Evolutionary conservation across 2,329 filamentous ascomycete species (phyloP).

Genomic region (Talaromyces sp.): DNA sequence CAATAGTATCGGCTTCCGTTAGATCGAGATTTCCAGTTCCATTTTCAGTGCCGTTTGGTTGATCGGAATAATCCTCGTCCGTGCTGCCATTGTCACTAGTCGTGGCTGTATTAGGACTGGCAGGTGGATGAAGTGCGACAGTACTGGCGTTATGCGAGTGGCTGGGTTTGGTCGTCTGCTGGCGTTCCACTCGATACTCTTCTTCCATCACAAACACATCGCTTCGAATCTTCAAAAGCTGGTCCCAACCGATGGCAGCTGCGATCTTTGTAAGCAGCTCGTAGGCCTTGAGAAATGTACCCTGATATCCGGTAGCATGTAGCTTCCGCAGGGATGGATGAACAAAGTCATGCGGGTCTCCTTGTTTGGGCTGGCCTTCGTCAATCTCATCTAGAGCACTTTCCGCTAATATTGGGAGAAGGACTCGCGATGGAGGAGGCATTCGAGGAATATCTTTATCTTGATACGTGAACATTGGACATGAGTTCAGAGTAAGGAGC

Average conservation of each 20-base stretch:
- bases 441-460: constrained; percentile 94
- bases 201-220: constrained; percentile 99
- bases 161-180: constrained; percentile 27
- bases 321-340: constrained; percentile 81
- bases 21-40: constrained; percentile 20
- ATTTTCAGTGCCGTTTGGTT: constrained; percentile 27
- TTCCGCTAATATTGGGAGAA: constrained; percentile 80
- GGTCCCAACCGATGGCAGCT: constrained; percentile 95
- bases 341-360: constrained; percentile 75
- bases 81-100: constrained; percentile 30
- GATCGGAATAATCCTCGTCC: constrained; percentile 26
- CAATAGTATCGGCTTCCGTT: constrained; percentile 47
- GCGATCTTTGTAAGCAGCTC: constrained; percentile 92
- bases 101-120: constrained; percentile 39
- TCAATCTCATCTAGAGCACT: constrained; percentile 94
- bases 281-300: constrained; percentile 94
- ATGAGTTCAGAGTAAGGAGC: constrained; percentile 91
- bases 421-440: constrained; percentile 84
- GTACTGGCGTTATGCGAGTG: constrained; percentile 67
- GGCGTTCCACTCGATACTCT: constrained; percentile 78
- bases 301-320: constrained; percentile 83
- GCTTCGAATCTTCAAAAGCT: constrained; percentile 87
- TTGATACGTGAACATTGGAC: constrained; percentile 99
- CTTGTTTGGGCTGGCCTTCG: constrained; percentile 68
- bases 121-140: constrained; percentile 68